Evolutionary conservation across 2,329 filamentous ascomycete species (phyloP).

Genomic region (Metarhizium sp.): DNA sequence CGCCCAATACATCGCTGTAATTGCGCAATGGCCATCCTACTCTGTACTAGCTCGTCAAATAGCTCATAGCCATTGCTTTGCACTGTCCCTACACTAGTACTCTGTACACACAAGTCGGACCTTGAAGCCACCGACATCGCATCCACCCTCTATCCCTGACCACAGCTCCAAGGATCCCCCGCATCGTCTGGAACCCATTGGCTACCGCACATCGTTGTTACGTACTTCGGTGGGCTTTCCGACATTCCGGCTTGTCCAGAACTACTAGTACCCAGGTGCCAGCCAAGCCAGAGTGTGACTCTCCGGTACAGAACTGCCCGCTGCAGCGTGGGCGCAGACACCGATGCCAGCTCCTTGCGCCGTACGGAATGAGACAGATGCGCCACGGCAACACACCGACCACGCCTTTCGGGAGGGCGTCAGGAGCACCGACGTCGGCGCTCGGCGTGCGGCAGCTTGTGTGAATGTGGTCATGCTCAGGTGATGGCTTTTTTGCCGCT

Average conservation of each 20-base stretch:
- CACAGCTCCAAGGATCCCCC: neutral
- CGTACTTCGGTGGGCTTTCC: slow-evolving; percentile 2
- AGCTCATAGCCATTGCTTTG: too few species aligned
- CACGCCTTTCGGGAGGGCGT: too few species aligned
- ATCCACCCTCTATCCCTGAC: neutral
- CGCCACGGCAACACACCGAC: neutral
- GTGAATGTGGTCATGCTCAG: neutral
- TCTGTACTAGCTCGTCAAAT: neutral
- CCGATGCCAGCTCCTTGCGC: neutral
- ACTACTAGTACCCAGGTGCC: too few species aligned
- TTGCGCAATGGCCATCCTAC: too few species aligned
- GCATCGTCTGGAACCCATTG: neutral
- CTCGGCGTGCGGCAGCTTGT: too few species aligned
- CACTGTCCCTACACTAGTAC: neutral
- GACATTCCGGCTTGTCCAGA: neutral
- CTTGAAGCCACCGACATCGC: neutral
- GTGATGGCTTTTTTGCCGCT: neutral
- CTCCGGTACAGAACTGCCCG: neutral
- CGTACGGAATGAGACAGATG: neutral
- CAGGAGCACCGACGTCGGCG: too few species aligned
- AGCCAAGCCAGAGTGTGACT: neutral
- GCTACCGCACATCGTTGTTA: slow-evolving; percentile 1
- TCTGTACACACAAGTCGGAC: neutral
- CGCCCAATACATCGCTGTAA: neutral
- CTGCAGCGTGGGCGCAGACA: neutral